These are phyloP conservation scores for Theobroma cacao DNA, from an alignment of 345 rosid species.

Conservation along the genomic window DNA sequence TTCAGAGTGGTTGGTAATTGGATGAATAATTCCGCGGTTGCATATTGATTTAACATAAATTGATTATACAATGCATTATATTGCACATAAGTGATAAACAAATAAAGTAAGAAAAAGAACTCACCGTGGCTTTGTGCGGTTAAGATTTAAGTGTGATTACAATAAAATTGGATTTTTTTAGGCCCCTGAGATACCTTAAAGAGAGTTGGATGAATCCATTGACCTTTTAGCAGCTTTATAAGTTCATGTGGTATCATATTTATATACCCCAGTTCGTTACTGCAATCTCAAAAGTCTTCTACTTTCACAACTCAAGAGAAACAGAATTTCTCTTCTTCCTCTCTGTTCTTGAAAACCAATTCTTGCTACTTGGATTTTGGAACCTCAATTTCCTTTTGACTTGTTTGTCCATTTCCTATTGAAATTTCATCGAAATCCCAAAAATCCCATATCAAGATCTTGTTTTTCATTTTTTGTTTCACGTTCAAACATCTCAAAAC, in stretches of 20 bases:
- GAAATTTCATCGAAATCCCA: conserved; percentile 7
- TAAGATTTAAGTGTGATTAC: neutral
- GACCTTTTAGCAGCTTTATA: neutral
- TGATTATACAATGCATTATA: neutral
- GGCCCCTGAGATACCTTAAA: neutral
- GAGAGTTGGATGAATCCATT: neutral
- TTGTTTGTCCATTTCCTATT: neutral
- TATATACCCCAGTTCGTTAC: neutral
- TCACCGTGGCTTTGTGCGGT: neutral
- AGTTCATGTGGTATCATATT: neutral
- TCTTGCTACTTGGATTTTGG: neutral
- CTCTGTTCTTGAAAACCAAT: neutral
- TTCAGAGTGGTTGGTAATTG: neutral
- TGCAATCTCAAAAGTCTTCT: neutral
- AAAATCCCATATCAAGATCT: neutral
- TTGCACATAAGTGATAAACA: neutral
- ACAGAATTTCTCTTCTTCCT: neutral
- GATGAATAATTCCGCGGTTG: neutral
- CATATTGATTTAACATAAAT: neutral
- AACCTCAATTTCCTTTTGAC: neutral
- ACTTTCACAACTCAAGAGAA: neutral
- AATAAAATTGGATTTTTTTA: neutral
- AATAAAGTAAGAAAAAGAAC: neutral
- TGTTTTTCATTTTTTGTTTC: neutral
- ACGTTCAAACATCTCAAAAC: conserved; percentile 8